Base-by-base conservation (phyloP, 306 rosid species). In the Cicer pinnatifidum region DNA sequence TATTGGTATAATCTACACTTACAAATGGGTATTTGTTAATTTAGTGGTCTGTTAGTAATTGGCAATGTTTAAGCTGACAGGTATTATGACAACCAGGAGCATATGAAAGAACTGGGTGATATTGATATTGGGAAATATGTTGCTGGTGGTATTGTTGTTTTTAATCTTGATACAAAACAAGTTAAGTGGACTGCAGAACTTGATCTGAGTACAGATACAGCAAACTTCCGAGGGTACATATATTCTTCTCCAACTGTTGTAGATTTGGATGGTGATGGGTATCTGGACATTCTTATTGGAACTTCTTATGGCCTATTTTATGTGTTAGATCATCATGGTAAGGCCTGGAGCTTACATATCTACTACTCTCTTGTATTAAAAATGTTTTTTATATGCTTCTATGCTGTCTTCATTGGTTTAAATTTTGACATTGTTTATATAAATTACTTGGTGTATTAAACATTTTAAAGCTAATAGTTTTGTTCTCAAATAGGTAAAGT, bases 231-330 rank as follows among this genome's bases (percentile, higher is more conserved):
- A 61, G 97, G 90, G 71, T 89, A 86, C 78, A 83, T 94, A 81
- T 87, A 89, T 82, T 92, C 97, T 82, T 86, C 99, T 33, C 99
- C 99, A 61, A 89, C 91, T 73, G 95, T 94, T 19, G 85, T 80
- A 7, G 99, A 94, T 82, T 90, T 94, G 85, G 99, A 94, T 84
- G 99, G 97, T 69, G 99, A 94, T 81, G 99, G 99, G 47, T 84
- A 87, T 82, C 76, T 94, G 82, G 99, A 94, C 79, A 88, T 94
- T 84, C 92, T 94, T 74, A 90, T 94, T 65, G 99, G 99, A 61
- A 94, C 99, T 70, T 87, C 99, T 50, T 94, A 54, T 80, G 99
- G 99, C 66, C 84, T 94, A 82, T 87, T 94, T 86, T 94, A 94
- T 84, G 90, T 84, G 88, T 80, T 91, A 89, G 99, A 91, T 77